Base-by-base conservation (phyloP, 2,329 filamentous ascomycete genomes). In the Epichloe uncinata region DNA sequence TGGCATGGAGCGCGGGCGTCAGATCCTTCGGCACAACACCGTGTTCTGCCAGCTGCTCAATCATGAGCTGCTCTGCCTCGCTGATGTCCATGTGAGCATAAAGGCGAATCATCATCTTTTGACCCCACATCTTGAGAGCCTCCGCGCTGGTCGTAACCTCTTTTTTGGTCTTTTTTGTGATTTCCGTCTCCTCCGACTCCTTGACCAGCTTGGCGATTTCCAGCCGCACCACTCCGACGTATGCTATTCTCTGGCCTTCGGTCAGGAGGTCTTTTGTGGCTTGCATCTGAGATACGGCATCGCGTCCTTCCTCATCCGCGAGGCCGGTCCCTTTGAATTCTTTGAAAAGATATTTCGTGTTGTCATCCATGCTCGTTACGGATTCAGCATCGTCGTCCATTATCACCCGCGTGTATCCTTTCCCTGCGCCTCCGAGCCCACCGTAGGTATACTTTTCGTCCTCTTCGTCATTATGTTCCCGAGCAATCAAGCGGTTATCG, bases 81-180 rank as follows among this genome's bases (percentile, higher is more conserved):
- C 83, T 89, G 60, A 98, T 94, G 53, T 98, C 93, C 93, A 98
- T 98, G 67, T 98, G 93, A 12, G 81, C 73, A 65, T 97, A 98
- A 12, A 98, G 66, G 22, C 91, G 81, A 53, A 96, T 81, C 90
- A 98, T 98, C 77, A 95, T 95, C 70, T 94, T 65, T 65, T 98
- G 93, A 51, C 86, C 82, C 91, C 91, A 98, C 85, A 96, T 96
- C 66, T 85, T 85, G 70, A 87, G 84, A 36, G 82, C 79, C 65
- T 96, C 93, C 11, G 81, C 71, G 0, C 85, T 79, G 53, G 84
- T 70, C 33, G 78, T 74, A 11, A 89, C 64, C 42, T 81, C 72
- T 64, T 91, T 96, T 66, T 84, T 93, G 2, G 79, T 77, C 41
- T 74, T 77, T 59, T 76, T 87, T 2, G 76, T 81, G 30, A 69